Base-by-base conservation (phyloP, 1,139 yeast genomes). In the Pichia sp. region DNA sequence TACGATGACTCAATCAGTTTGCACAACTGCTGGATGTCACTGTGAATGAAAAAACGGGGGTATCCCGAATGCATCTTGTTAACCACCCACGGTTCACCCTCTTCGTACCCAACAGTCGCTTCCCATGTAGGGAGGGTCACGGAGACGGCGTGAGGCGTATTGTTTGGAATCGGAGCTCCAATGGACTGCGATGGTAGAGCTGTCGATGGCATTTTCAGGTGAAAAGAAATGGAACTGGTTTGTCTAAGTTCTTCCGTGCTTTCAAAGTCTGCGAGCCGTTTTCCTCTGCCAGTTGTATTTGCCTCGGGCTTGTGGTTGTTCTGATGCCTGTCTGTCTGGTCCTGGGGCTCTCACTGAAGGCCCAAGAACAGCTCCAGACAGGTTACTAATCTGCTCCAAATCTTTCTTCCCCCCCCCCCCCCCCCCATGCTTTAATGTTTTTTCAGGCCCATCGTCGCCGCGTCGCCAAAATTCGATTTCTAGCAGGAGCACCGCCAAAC, bases 41-140 rank as follows among this genome's bases (percentile, higher is more conserved):
- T 75, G 67, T 92, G 97, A 58, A 90, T 81, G 71, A 86, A 89
- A 69, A 90, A 90, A 53, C 96, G 74, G 2, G 98, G 98, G 69
- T 92, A 92, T 1, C 97, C 98, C 2, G 93, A 82, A 55, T 76
- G 76, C 95, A 92, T 87, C 67, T 83, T 82, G 50, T 76, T 72
- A n/a, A 85, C 83, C 5, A 92, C 92, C 89, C 93, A 85, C 19
- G 79, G 84, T 65, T 87, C 82, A 11, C 96, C 96, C 70, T 88
- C 95, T 70, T 92, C 97, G 65, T 92, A 92, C 6, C 90, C 97
- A 3, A 92, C 88, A 11, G 88, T 88, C 42, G 96, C 90, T 52
- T 82, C 88, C 97, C 97, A 92, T 0, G 96, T 87, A 5, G 98
- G 98, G 49, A 92, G 76, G 0, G 96, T 87, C 50, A 92, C 97